Evolutionary conservation across 495 filamentous ascomycete species (phyloP).

Genomic region (Talaromyces ruber): DNA sequence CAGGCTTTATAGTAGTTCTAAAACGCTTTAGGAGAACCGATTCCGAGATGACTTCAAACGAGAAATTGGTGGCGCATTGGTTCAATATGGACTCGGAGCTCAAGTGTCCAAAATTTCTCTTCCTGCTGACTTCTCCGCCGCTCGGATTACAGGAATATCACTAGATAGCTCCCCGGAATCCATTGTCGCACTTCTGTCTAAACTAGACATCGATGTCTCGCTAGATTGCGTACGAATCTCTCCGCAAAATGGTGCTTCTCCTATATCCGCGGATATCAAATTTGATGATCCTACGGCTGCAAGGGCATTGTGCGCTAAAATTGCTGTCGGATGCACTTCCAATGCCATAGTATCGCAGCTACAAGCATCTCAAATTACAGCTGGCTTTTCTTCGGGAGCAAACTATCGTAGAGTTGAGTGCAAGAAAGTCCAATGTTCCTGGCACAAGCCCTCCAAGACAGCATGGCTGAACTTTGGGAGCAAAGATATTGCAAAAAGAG

Average conservation of each 20-base stretch:
- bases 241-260: not conserved
- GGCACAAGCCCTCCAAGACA: conserved; percentile 11
- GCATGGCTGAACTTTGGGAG: conserved; percentile 13
- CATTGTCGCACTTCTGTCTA: not conserved
- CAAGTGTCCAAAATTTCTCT: conserved; percentile 11
- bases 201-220: conserved; percentile 1
- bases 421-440: conserved; percentile 11
- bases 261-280: conserved; percentile 2
- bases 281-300: conserved; percentile 12
- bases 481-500: conserved; percentile 8
- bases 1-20: not conserved
- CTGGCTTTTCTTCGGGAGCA: not conserved
- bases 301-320: conserved; percentile 1
- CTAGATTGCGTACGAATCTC: not conserved
- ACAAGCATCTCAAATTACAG: not conserved
- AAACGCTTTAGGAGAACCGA: not conserved
- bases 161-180: conserved; percentile 4
- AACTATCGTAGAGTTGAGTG: conserved; percentile 1
- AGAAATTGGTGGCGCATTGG: conserved; percentile 8
- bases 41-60: conserved; percentile 9
- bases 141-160: conserved; percentile 6
- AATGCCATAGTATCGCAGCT: not conserved
- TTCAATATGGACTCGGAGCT: conserved; percentile 5
- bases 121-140: conserved; percentile 10
- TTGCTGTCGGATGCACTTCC: not conserved